Conservation (phyloP, 1,284 basidiomycete species). For the Austroboletus niveus region DNA sequence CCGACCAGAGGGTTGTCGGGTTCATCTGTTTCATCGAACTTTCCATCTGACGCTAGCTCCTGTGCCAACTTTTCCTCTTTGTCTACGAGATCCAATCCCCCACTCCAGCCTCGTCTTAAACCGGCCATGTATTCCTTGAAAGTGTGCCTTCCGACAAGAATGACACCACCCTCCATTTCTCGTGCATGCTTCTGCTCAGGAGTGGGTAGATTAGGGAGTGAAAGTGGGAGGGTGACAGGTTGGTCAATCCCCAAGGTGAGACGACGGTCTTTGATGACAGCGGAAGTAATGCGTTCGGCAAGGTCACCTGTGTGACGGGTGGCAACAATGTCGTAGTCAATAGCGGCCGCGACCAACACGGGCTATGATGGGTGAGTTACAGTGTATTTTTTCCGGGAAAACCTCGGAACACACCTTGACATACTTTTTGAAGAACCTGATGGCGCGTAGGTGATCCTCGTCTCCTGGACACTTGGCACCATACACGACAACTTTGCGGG, state of each 20-base stretch:
- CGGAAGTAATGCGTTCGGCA: conserved; percentile 69
- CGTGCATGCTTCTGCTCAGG: conserved; percentile 56
- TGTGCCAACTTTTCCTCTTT: conserved; percentile 74
- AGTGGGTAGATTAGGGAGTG: conserved; percentile 58
- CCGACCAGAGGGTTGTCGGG: conserved; percentile 22
- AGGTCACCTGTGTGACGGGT: conserved; percentile 88
- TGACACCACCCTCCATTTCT: conserved; percentile 78
- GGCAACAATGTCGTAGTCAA: conserved; percentile 86
- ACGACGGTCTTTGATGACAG: conserved; percentile 66
- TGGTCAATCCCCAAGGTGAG: conserved; percentile 61
- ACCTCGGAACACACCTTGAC: conserved; percentile 73
- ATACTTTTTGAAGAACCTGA: conserved; percentile 92
- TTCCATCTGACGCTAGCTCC: conserved; percentile 68
- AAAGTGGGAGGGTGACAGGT: conserved; percentile 41
- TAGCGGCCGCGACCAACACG: conserved; percentile 87
- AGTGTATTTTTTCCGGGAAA: conserved; percentile 4
- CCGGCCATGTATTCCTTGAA: conserved; percentile 96
- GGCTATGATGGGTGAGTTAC: conserved; percentile 54
- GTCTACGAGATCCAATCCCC: conserved; percentile 67
- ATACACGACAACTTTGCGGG: conserved; percentile 85
- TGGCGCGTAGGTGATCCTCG: conserved; percentile 83
- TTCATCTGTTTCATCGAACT: conserved; percentile 69
- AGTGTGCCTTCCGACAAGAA: conserved; percentile 88
- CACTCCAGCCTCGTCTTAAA: conserved; percentile 83
- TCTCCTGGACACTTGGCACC: conserved; percentile 93